phyloP scores from a whole-genome alignment of 2,329 filamentous ascomycete species.

The Raffaelea albimanens region DNA sequence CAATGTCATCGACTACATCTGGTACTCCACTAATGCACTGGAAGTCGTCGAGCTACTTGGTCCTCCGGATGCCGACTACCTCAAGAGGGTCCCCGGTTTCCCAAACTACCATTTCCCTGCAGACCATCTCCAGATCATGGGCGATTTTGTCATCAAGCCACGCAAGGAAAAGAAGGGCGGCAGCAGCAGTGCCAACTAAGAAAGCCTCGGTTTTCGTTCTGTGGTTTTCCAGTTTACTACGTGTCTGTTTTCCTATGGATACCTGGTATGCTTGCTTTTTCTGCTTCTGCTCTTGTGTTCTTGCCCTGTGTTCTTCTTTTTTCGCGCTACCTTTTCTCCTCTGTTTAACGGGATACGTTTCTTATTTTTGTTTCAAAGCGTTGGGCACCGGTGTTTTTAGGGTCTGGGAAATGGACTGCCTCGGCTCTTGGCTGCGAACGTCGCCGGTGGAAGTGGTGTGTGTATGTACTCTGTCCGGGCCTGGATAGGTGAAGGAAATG shows the following conservation, averaged over 20 bases:
- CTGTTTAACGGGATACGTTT: slow-evolving; percentile 2
- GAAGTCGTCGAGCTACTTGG: slow-evolving; percentile 78
- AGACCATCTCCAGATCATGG: slow-evolving; percentile 83
- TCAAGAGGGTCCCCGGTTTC: slow-evolving; percentile 81
- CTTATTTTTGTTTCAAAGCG: slow-evolving; percentile 2
- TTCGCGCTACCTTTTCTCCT: neutral
- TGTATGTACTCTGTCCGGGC: neutral
- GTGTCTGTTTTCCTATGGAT: too few relatives aligned
- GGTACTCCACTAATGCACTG: slow-evolving; percentile 87
- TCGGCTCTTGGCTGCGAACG: neutral
- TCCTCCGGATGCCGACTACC: slow-evolving; percentile 75
- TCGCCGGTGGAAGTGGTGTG: neutral
- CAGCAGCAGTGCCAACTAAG: neutral
- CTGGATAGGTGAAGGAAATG: neutral
- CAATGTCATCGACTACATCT: slow-evolving; percentile 93
- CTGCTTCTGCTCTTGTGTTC: too few relatives aligned
- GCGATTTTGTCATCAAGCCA: slow-evolving; percentile 81
- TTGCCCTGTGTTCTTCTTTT: neutral
- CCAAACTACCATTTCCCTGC: slow-evolving; percentile 92
- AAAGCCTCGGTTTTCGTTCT: neutral
- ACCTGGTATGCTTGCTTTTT: too few relatives aligned
- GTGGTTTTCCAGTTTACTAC: neutral
- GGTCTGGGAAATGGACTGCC: neutral
- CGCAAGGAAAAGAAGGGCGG: slow-evolving; percentile 66
- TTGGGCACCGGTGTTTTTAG: slow-evolving; percentile 7